Percentiles rank a stretch among this genome's conserved stretches.
These are phyloP conservation scores for Scutellaria galericulata DNA, from an alignment of 257 asterid genomes.

Conservation along the genomic window DNA sequence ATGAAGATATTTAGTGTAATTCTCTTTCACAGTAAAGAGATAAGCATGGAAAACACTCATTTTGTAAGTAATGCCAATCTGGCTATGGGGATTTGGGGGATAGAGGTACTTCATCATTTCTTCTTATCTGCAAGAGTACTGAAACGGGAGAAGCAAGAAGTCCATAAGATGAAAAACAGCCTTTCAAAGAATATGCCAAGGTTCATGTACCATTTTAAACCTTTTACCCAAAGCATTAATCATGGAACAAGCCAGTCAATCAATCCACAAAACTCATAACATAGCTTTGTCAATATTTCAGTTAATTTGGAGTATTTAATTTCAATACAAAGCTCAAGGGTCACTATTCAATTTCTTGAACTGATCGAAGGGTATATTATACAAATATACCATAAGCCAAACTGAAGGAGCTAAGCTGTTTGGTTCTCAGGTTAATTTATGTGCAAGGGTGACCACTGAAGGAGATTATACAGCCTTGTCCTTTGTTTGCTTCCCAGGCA, in stretches of 20 bases:
- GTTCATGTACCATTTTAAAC: background rate
- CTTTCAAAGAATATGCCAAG: constrained; percentile 1
- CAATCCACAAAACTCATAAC: background rate
- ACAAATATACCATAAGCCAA: constrained; percentile 18
- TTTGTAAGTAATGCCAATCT: background rate
- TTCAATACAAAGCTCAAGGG: constrained; percentile 1
- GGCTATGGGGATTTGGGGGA: background rate
- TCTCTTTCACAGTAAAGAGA: constrained; percentile 10
- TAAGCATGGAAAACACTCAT: background rate
- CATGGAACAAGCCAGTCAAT: background rate
- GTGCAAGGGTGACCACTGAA: background rate
- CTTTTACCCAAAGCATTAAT: background rate
- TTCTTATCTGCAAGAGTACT: background rate
- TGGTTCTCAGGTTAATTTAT: background rate
- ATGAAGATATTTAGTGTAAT: background rate
- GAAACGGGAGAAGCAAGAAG: background rate
- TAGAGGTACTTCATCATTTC: constrained; percentile 2
- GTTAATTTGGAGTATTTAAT: too few species aligned
- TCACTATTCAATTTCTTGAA: background rate
- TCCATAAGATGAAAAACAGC: background rate
- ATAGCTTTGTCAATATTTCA: too few species aligned
- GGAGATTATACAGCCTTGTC: background rate
- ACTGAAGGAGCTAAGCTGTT: constrained; percentile 21
- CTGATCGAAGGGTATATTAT: background rate
- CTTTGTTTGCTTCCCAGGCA: background rate